Base-by-base conservation (phyloP, 768 basidiomycete genomes). In the Termitomyces sp. region DNA sequence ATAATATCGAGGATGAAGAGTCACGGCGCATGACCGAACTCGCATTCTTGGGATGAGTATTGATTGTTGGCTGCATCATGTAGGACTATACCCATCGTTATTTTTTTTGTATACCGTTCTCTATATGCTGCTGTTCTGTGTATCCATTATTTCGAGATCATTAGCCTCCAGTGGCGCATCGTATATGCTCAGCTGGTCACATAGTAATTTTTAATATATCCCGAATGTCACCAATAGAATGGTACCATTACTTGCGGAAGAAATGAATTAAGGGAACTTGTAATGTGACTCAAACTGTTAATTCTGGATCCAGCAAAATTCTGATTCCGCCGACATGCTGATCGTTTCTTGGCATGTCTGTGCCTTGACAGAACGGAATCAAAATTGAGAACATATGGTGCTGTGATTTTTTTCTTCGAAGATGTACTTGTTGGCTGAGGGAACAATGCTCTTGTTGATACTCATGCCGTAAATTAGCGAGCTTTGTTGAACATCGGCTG, bases 11-110 rank as follows among this genome's bases (percentile, higher is more conserved):
- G 65, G 86, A 91, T 59, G 84, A 82, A 11, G 88, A 91, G 74
- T 78, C 75, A 60, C 73, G 87, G 68, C 72, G 86, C 67, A 71
- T 89, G 75, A 83, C 84, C 44, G 88, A 91, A 72, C 66, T 87
- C 63, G 87, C 87, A 53, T 91, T 89, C 65, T 69, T 87, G 65
- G 71, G 67, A 55, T 76, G 65, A 60, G n/a, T 15, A 42, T 45
- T 17, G 28, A 49, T 56, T 30, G 54, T 17, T 57, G n/a, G 15
- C 45, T 49, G 23, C 21, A 49, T 19, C 11, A 15, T 46, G 11
- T 8, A 35, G 19, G n/a, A 30, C n/a, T 46, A 52, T 40, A 19
- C 23, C 37, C 41, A 48, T 30, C 47, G 42, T 43, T 31, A 47
- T 31, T 59, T 47, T 40, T 40, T 47, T 45, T 43, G 35, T 35